A percentile compares a stretch with the other conserved stretches of the same genome.
Evolutionary conservation across 495 filamentous ascomycete genomes (phyloP).

Genomic region (Aspergillus incahuasiensis): DNA sequence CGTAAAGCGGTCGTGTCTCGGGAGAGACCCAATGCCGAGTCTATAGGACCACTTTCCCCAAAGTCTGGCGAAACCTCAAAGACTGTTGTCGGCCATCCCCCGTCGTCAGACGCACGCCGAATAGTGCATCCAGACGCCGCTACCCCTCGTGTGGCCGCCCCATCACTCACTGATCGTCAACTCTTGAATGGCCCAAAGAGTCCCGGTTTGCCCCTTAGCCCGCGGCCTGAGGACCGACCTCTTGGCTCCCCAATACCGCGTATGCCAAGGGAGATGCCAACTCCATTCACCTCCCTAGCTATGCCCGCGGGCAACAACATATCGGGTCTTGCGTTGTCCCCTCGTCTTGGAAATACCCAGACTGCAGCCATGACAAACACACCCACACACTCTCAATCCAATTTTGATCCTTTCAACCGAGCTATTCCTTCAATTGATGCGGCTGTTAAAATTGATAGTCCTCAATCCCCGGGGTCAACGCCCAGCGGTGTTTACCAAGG

Average conservation of each 20-base stretch:
- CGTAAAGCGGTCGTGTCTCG: slow-evolving; percentile 61
- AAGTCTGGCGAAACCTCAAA: not conserved
- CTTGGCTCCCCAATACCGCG: slow-evolving; percentile 68
- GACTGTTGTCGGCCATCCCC: not conserved
- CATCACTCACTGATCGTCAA: slow-evolving; percentile 25
- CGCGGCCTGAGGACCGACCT: slow-evolving; percentile 73
- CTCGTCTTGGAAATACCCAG: slow-evolving; percentile 63
- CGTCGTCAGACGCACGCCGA: slow-evolving; percentile 22
- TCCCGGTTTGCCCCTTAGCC: slow-evolving; percentile 84
- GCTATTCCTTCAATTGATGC: slow-evolving; percentile 40
- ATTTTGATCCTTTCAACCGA: slow-evolving; percentile 14
- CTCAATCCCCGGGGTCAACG: slow-evolving; percentile 21
- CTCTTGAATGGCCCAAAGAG: slow-evolving; percentile 62
- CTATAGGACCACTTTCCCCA: not conserved
- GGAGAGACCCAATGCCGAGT: slow-evolving; percentile 39
- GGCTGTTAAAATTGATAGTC: slow-evolving; percentile 35
- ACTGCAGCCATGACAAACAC: slow-evolving; percentile 23
- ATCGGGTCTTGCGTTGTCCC: slow-evolving; percentile 62
- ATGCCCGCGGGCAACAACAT: slow-evolving; percentile 58
- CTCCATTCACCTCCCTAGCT: slow-evolving; percentile 54
- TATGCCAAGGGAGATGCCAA: slow-evolving; percentile 49
- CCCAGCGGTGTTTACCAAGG: slow-evolving; percentile 54
- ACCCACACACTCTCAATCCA: not conserved
- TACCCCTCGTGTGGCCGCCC: slow-evolving; percentile 25
- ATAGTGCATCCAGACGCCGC: slow-evolving; percentile 28